Base-by-base conservation (phyloP, 768 basidiomycete species). In the Rhizopogon roseolus region DNA sequence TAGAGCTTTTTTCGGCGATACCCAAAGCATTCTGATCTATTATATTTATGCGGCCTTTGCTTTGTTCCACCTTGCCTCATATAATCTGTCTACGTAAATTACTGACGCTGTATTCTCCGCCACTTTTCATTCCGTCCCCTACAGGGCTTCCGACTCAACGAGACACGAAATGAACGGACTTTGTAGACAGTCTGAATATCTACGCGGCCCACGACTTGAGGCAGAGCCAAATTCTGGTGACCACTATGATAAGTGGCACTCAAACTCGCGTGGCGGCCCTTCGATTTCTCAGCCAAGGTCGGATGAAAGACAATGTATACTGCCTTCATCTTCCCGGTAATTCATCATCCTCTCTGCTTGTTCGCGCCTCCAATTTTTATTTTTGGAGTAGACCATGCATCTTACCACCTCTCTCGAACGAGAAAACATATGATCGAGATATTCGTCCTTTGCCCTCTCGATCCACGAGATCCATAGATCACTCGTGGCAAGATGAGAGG, bases 351-450 rank as follows among this genome's bases (percentile, higher is more conserved):
- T 1, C 36, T 48, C 37, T 25, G 37, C 46, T 36, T 11, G 9
- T 36, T 11, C 14, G 8, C 36, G 14, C 22, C 46, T 5, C 10
- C 19, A 36, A 48, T 46, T 34, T 13, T 19, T 14, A 2, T 48
- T 6, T 5, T 22, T 22, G 22, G 14, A 48, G 22, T 16, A 57
- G 57, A 53, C 69, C 63, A 62, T 67, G 69, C 67, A 69, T 56
- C 52, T 58, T 67, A 55, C 67, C 67, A 57, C 61, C 67, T 57
- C 57, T 68, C 52, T 56, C 67, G 56, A 65, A 64, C 49, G 65
- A 69, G 49, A 62, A 60, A 48, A 64, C 62, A 60, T 58, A 62
- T 64, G 66, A 65, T 65, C 67, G 61, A 34, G 65, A 69, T 67
- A 63, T 64, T 41, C 63, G 67, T 52, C 61, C 70, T 49, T 61